Evolutionary conservation across 1,284 basidiomycete species (phyloP).

Genomic region (Exsudoporus floridanus): DNA sequence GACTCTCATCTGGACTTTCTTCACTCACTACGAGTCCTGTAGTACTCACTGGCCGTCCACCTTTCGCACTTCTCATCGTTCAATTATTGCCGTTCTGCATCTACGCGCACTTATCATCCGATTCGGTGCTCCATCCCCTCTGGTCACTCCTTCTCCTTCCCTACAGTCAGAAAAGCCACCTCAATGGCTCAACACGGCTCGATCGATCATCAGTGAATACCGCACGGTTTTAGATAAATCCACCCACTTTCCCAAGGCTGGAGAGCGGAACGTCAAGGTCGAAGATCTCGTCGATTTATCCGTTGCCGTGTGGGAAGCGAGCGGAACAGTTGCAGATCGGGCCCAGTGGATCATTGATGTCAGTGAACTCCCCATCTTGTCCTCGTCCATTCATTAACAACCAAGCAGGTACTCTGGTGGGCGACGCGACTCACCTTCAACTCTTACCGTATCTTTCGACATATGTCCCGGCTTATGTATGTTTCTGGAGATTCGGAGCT

Average conservation of each 20-base stretch:
- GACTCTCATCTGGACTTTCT: slow-evolving; percentile 54
- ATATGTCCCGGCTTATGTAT: slow-evolving; percentile 74
- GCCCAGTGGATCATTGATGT: slow-evolving; percentile 76
- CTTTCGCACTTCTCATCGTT: slow-evolving; percentile 74
- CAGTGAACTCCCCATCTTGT: slow-evolving; percentile 31
- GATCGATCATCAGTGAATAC: slow-evolving; percentile 67
- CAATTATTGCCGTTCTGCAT: slow-evolving; percentile 66
- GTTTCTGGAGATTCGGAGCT: slow-evolving; percentile 63
- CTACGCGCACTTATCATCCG: slow-evolving; percentile 67
- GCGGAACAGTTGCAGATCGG: slow-evolving; percentile 57
- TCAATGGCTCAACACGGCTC: slow-evolving; percentile 64
- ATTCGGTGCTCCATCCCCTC: slow-evolving; percentile 35
- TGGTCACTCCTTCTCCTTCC: slow-evolving; percentile 10
- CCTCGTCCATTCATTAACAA: background rate
- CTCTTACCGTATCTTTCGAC: slow-evolving; percentile 78
- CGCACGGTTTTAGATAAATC: slow-evolving; percentile 62
- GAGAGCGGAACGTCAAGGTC: slow-evolving; percentile 76
- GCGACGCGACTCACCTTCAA: slow-evolving; percentile 90
- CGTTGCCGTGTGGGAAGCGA: slow-evolving; percentile 78
- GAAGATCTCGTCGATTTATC: slow-evolving; percentile 83
- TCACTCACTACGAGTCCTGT: slow-evolving; percentile 62
- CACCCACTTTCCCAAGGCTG: slow-evolving; percentile 83
- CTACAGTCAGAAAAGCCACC: slow-evolving; percentile 37
- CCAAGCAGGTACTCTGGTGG: slow-evolving; percentile 79
- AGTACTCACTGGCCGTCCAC: slow-evolving; percentile 70